Conservation (phyloP, 306 rosid genomes). For the Rubus idaeus region DNA sequence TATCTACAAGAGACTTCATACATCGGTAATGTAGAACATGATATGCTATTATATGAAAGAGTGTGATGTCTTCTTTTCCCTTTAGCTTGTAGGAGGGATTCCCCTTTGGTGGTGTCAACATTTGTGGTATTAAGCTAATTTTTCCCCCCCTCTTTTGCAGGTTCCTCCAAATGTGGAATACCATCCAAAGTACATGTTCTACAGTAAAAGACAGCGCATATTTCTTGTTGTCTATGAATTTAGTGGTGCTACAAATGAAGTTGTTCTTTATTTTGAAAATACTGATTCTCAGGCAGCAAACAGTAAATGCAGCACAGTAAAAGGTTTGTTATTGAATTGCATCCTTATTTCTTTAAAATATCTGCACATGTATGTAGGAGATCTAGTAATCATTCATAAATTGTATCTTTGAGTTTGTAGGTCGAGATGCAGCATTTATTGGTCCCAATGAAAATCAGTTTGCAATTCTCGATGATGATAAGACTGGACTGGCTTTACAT, state of each 20-base stretch:
- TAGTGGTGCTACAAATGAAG: conserved; percentile 71
- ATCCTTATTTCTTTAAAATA: conserved; percentile 15
- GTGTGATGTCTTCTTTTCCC: conserved; percentile 10
- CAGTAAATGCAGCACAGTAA: conserved; percentile 73
- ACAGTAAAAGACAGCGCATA: conserved; percentile 75
- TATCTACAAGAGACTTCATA: conserved; percentile 83
- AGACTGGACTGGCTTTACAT: conserved; percentile 80
- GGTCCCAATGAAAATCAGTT: conserved; percentile 93
- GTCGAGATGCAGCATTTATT: conserved; percentile 92
- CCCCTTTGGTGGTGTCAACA: background rate
- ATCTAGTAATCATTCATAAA: conserved; percentile 25
- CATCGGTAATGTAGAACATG: conserved; percentile 60
- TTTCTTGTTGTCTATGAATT: conserved; percentile 88
- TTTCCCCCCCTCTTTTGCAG: conserved; percentile 41
- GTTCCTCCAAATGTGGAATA: conserved; percentile 86
- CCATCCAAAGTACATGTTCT: conserved; percentile 65
- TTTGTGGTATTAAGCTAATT: conserved; percentile 31
- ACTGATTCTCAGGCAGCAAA: conserved; percentile 50
- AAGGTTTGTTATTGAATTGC: conserved; percentile 51
- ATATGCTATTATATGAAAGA: conserved; percentile 20
- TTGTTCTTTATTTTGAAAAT: conserved; percentile 83
- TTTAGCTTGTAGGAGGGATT: background rate
- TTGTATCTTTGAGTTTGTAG: conserved; percentile 45
- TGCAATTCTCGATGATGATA: conserved; percentile 92
- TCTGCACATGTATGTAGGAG: conserved; percentile 14